Evolutionary conservation across 345 rosid species (phyloP).

Genomic region (Citrus hindsii): DNA sequence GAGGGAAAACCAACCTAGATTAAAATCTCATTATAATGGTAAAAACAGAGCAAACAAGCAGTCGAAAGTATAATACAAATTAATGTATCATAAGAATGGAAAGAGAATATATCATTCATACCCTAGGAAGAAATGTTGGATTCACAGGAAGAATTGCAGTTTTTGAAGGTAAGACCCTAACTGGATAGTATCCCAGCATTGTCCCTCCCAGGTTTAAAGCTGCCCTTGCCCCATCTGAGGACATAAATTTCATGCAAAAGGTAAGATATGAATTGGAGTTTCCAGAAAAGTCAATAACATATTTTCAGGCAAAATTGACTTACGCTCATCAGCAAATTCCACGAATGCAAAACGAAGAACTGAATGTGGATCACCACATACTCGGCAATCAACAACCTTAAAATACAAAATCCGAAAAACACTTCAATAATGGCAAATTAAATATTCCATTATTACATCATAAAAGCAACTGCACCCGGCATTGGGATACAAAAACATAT

Average conservation of each 20-base stretch:
- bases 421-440: constrained; percentile 6
- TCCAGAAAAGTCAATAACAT: constrained; percentile 7
- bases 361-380: constrained; percentile 93
- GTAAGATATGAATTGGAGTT: constrained; percentile 1
- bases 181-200: constrained; percentile 81
- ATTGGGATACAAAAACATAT: not conserved
- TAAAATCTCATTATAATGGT: constrained; percentile 1
- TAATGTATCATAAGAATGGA: not conserved
- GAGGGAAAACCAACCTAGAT: not conserved
- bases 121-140: constrained; percentile 91
- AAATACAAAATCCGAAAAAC: constrained; percentile 16
- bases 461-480: not conserved
- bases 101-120: constrained; percentile 22
- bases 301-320: constrained; percentile 22
- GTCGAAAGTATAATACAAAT: constrained; percentile 7
- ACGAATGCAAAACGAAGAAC: constrained; percentile 95
- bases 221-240: constrained; percentile 66
- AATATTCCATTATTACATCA: not conserved
- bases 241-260: constrained; percentile 16
- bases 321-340: constrained; percentile 88
- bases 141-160: constrained; percentile 97
- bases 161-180: constrained; percentile 88
- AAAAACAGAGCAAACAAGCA: not conserved
- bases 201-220: constrained; percentile 84
- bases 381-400: constrained; percentile 95